Evolutionary conservation across 208 protist genomes (phyloP).

Genomic region (Acanthamoeba triangularis): DNA sequence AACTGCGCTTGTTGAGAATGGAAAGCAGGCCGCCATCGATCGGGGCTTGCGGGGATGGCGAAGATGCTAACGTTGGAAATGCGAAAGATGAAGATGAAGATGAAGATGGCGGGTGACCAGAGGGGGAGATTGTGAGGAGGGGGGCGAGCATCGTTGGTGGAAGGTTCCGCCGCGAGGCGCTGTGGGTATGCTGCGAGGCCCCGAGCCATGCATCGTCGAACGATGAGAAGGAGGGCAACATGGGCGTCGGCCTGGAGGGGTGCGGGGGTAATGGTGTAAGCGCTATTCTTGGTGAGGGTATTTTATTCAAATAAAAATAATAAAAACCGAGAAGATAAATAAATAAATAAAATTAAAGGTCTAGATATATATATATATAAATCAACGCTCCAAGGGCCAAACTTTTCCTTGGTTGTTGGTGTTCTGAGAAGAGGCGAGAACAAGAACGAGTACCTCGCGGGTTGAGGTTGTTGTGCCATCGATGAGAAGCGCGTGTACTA

Average conservation of each 20-base stretch:
- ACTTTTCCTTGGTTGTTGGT: not conserved
- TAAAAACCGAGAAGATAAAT: not conserved
- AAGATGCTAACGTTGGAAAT: not conserved
- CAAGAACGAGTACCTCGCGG: too few relatives aligned
- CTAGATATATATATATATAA: not conserved
- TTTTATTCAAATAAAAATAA: not conserved
- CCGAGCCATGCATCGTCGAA: conserved; percentile 15
- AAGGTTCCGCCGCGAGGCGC: not conserved
- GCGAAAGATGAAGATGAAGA: not conserved
- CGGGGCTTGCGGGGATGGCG: not conserved
- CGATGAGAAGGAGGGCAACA: conserved; percentile 24
- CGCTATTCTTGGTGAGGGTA: too few relatives aligned
- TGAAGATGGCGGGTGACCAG: too few relatives aligned
- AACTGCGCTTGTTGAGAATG: not conserved
- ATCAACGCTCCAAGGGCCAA: not conserved
- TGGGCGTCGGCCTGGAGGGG: not conserved
- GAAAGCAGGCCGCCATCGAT: conserved; percentile 19
- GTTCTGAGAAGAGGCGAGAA: too few relatives aligned
- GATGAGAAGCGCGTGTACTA: too few relatives aligned
- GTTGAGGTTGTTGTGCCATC: too few relatives aligned
- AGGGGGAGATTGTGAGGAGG: not conserved
- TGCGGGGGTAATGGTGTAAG: too few relatives aligned
- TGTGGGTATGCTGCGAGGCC: not conserved
- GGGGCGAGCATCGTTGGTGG: not conserved
- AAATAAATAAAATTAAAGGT: not conserved